Evolutionary conservation across 2,329 filamentous ascomycete genomes (phyloP).

Genomic region (Colletotrichum siamense): DNA sequence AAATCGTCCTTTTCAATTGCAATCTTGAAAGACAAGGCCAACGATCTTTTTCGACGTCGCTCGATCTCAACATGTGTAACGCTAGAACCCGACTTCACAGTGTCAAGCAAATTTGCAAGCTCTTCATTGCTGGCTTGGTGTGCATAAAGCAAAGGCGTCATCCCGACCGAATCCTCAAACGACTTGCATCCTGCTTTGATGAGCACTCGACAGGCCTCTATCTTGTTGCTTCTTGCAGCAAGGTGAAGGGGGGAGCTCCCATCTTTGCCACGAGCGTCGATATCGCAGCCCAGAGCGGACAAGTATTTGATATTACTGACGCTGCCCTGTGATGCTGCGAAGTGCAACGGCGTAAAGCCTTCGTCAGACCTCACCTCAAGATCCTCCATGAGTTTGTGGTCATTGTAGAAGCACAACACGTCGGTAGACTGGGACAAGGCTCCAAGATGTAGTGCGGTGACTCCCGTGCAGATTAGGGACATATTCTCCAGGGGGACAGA

Average conservation of each 20-base stretch:
- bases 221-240: not conserved
- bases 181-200: not conserved
- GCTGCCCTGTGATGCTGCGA: not conserved
- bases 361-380: not conserved
- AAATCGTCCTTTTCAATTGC: not conserved
- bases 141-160: not conserved
- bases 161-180: not conserved
- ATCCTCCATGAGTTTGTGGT: not conserved
- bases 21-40: too few relatives aligned
- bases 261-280: not conserved
- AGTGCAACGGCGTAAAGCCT: not conserved
- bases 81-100: too few relatives aligned
- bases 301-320: not conserved
- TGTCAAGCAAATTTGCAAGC: too few relatives aligned
- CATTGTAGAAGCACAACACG: not conserved
- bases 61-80: too few relatives aligned
- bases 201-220: not conserved
- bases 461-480: not conserved
- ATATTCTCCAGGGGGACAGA: too few relatives aligned
- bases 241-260: not conserved
- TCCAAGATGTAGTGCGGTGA: not conserved
- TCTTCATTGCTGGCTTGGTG: not conserved
- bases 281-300: not conserved
- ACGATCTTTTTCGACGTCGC: too few relatives aligned
- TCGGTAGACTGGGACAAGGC: not conserved